Percentiles rank a stretch among this genome's conserved stretches.
phyloP scores from a whole-genome alignment of 805 yeast species.

The Trichomonascus vanleenenianus region DNA sequence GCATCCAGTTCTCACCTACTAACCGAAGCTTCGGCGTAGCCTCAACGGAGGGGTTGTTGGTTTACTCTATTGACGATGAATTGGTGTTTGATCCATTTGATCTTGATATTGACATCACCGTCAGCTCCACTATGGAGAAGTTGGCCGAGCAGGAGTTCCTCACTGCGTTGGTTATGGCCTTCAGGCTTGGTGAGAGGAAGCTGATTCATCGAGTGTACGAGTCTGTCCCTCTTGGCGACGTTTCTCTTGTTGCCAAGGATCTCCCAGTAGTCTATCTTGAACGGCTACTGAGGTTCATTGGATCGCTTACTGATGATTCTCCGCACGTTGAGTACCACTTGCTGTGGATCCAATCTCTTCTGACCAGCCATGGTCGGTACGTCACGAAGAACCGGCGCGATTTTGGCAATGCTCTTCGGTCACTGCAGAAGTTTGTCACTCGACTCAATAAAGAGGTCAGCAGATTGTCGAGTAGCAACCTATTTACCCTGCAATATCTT shows the following conservation, averaged over 20 bases:
- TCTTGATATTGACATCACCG: constrained; percentile 86
- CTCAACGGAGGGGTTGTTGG: constrained; percentile 84
- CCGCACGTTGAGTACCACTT: constrained; percentile 81
- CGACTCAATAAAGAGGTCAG: constrained; percentile 64
- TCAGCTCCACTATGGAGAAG: constrained; percentile 58
- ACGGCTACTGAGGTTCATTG: constrained; percentile 61
- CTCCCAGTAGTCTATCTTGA: constrained; percentile 73
- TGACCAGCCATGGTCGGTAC: constrained; percentile 70
- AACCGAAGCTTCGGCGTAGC: constrained; percentile 89
- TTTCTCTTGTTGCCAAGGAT: constrained; percentile 55
- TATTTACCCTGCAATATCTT: constrained; percentile 18
- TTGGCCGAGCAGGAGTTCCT: constrained; percentile 56
- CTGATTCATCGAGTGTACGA: constrained; percentile 71
- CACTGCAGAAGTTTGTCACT: constrained; percentile 66
- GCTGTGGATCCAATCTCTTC: constrained; percentile 66
- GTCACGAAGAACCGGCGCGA: constrained; percentile 55
- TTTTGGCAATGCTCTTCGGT: constrained; percentile 56
- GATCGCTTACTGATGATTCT: constrained; percentile 49
- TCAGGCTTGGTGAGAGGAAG: constrained; percentile 77
- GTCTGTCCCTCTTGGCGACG: constrained; percentile 59
- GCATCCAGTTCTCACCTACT: constrained; percentile 81
- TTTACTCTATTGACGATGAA: constrained; percentile 71
- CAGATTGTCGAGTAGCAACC: constrained; percentile 23
- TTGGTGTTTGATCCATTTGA: constrained; percentile 89
- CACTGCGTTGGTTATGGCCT: constrained; percentile 83